Evolutionary conservation across 1,139 yeast genomes (phyloP).

Genomic region (Nakaseomyces delphensis): DNA sequence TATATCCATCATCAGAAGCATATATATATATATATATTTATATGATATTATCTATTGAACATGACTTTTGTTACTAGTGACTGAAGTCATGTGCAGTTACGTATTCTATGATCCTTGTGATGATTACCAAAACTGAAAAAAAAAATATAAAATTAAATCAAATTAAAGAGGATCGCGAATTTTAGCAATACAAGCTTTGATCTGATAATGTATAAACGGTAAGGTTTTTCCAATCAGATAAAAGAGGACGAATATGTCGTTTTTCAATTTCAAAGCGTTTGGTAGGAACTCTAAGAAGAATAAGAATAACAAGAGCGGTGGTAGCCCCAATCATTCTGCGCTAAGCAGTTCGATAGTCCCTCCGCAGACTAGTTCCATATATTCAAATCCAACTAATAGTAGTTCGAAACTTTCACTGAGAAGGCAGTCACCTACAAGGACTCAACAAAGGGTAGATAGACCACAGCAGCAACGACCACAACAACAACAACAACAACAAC

Average conservation of each 20-base stretch:
- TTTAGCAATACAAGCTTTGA: too few relatives aligned
- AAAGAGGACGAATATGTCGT: constrained; percentile 14
- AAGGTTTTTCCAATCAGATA: background rate
- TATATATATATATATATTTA: too few relatives aligned
- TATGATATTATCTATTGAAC: too few relatives aligned
- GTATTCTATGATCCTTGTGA: too few relatives aligned
- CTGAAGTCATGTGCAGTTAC: too few relatives aligned
- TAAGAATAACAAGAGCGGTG: constrained; percentile 22
- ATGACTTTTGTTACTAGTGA: too few relatives aligned
- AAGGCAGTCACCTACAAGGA: constrained; percentile 30
- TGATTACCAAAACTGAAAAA: too few relatives aligned
- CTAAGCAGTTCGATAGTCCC: background rate
- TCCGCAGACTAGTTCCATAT: constrained; percentile 11
- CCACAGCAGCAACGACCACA: constrained; percentile 11
- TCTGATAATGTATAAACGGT: too few relatives aligned
- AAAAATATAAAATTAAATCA: too few relatives aligned
- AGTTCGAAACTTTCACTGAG: constrained; percentile 34
- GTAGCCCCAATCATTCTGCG: constrained; percentile 10
- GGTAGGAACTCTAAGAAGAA: constrained; percentile 36
- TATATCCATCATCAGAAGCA: too few relatives aligned
- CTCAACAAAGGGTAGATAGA: too few relatives aligned
- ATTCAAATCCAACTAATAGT: constrained; percentile 30
- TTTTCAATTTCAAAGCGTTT: constrained; percentile 31
- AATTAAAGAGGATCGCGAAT: too few relatives aligned
- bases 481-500: constrained; percentile 11